Evolutionary conservation across 1,139 yeast genomes (phyloP).

Genomic region (Schwanniomyces etchellsii): DNA sequence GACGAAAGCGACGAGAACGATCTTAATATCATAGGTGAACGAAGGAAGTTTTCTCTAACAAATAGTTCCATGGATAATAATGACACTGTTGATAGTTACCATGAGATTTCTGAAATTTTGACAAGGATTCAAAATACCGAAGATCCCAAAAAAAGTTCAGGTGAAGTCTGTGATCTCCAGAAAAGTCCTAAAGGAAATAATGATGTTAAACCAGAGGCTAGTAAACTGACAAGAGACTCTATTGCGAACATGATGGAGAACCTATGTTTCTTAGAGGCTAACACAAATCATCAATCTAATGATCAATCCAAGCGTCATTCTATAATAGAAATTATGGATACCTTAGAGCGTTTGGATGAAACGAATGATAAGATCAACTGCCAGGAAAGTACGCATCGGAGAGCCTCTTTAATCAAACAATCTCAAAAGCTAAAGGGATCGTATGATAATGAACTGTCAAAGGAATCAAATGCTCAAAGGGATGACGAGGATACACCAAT

Average conservation of each 20-base stretch:
- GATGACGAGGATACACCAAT: constrained; percentile 18
- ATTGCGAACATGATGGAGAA: constrained; percentile 20
- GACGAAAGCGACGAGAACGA: too few species aligned
- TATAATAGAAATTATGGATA: not conserved
- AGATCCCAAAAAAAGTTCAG: too few species aligned
- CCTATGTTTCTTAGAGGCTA: constrained; percentile 4
- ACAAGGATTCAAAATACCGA: too few species aligned
- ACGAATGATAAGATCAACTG: not conserved
- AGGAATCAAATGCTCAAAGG: constrained; percentile 35
- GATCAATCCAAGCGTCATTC: not conserved
- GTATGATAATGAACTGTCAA: constrained; percentile 3
- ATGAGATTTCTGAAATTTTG: too few species aligned
- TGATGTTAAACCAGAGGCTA: constrained; percentile 7
- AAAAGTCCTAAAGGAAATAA: not conserved
- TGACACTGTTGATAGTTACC: too few species aligned
- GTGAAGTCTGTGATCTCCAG: not conserved
- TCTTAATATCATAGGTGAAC: too few species aligned
- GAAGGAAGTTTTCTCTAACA: too few species aligned
- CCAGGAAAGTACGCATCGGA: too few species aligned
- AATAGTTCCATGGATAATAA: too few species aligned
- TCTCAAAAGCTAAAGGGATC: not conserved
- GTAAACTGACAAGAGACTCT: constrained; percentile 18
- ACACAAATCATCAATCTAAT: not conserved
- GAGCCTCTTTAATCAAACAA: too few species aligned
- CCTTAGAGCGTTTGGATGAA: constrained; percentile 1